Evolutionary conservation across 164 flowering plant genomes (phyloP).

Genomic region (Sedum album): DNA sequence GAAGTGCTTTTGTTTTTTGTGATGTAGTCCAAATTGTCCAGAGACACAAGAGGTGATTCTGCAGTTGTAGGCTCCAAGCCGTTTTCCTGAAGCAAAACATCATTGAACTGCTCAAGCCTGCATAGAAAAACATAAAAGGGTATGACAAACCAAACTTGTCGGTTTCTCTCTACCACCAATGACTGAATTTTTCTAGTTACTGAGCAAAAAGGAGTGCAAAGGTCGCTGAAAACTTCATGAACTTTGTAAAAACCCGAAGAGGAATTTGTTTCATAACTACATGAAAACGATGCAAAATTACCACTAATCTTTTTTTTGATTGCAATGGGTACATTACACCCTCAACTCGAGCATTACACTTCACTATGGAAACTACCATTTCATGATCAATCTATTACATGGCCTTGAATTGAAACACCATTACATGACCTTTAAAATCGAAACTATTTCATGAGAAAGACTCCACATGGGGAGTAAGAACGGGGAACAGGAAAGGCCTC

Average conservation of each 20-base stretch:
- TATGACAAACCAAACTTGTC: background rate
- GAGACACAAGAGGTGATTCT: constrained; percentile 48
- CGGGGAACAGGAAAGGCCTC: too few relatives aligned
- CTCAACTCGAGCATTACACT: too few relatives aligned
- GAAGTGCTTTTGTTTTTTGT: constrained; percentile 21
- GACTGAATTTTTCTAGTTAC: background rate
- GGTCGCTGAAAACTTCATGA: background rate
- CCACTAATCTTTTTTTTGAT: background rate
- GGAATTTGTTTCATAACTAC: background rate
- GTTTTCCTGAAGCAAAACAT: constrained; percentile 79
- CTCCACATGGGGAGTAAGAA: too few relatives aligned
- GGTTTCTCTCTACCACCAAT: background rate
- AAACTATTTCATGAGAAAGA: too few relatives aligned
- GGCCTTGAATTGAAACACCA: too few relatives aligned
- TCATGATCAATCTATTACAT: too few relatives aligned
- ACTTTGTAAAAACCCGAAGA: background rate
- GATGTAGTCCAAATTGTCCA: constrained; percentile 29
- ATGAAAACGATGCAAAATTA: background rate
- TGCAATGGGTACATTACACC: too few relatives aligned
- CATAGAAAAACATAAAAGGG: constrained; percentile 6
- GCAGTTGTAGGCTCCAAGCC: constrained; percentile 15
- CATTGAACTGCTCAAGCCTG: constrained; percentile 99
- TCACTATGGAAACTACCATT: too few relatives aligned
- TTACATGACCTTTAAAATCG: too few relatives aligned
- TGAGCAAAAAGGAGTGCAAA: background rate